phyloP scores from a whole-genome alignment of 2,329 filamentous ascomycete genomes.

The Periconia digitata region DNA sequence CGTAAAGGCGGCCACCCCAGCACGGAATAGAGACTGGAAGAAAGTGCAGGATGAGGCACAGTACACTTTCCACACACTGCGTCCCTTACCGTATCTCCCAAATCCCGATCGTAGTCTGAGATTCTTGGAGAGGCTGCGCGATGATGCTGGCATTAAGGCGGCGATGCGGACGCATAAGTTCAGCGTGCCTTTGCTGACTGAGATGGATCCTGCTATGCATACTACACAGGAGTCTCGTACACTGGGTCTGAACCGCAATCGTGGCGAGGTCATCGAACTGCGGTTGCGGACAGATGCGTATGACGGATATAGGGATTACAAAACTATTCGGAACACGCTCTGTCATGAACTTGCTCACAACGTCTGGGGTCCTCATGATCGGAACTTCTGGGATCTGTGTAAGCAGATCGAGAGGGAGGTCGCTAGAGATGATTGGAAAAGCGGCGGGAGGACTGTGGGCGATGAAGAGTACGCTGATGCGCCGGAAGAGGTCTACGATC shows the following conservation, averaged over 20 bases:
- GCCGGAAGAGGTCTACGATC: conserved; percentile 33
- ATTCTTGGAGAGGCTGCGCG: conserved; percentile 74
- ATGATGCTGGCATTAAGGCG: conserved; percentile 81
- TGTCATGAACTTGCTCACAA: conserved; percentile 97
- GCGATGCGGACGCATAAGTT: conserved; percentile 86
- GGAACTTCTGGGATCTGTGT: conserved; percentile 86
- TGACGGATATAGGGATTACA: conserved; percentile 92
- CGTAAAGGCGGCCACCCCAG: conserved; percentile 45
- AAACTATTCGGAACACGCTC: conserved; percentile 84
- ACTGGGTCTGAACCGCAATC: conserved; percentile 83
- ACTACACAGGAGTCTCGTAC: conserved; percentile 82
- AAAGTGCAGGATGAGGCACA: conserved; percentile 59
- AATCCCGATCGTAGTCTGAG: conserved; percentile 69
- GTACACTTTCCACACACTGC: conserved; percentile 81
- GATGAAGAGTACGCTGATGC: conserved; percentile 39
- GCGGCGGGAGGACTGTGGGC: conserved; percentile 57
- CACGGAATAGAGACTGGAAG: conserved; percentile 48
- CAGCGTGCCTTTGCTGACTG: conserved; percentile 80
- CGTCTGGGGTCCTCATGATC: conserved; percentile 80
- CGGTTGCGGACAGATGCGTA: conserved; percentile 89
- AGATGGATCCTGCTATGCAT: conserved; percentile 89
- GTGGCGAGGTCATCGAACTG: conserved; percentile 87
- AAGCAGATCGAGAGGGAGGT: conserved; percentile 87
- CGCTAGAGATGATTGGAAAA: conserved; percentile 74
- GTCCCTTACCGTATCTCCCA: conserved; percentile 76